A percentile compares a stretch with the other conserved stretches of the same genome.
phyloP scores from a whole-genome alignment of 805 yeast genomes.

The Starmerella bombicola region DNA sequence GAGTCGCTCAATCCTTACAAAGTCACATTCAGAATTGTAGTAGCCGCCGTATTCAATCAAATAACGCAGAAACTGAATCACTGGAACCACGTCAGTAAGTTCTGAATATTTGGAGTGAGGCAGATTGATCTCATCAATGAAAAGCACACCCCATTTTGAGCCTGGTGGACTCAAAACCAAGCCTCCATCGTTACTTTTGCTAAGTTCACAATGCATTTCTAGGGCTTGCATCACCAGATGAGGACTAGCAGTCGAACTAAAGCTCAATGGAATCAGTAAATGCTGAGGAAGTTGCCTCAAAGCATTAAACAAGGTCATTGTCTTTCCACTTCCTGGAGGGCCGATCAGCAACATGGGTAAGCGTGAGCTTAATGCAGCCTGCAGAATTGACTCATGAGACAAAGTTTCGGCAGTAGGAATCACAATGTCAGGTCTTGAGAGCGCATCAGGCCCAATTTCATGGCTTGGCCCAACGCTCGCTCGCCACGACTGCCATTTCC shows the following conservation, averaged over 20 bases:
- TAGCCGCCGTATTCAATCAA: conserved; percentile 63
- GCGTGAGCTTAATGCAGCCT: conserved; percentile 43
- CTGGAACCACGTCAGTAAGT: conserved; percentile 57
- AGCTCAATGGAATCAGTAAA: conserved; percentile 58
- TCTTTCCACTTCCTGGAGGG: conserved; percentile 95
- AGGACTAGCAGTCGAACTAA: conserved; percentile 70
- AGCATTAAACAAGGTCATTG: conserved; percentile 72
- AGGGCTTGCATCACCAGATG: conserved; percentile 46
- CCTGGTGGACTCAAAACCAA: conserved; percentile 45
- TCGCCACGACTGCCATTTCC: conserved; percentile 37
- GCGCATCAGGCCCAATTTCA: conserved; percentile 46
- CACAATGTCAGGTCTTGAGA: conserved; percentile 49
- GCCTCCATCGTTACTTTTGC: conserved; percentile 39
- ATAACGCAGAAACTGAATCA: conserved; percentile 61
- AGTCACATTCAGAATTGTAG: conserved; percentile 45
- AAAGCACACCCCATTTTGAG: conserved; percentile 65
- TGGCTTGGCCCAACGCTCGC: conserved; percentile 9
- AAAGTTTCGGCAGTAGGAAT: conserved; percentile 71
- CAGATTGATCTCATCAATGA: conserved; percentile 84
- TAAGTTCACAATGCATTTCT: conserved; percentile 60
- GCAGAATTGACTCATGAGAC: conserved; percentile 50
- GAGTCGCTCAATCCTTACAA: conserved; percentile 54
- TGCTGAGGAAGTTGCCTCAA: conserved; percentile 43
- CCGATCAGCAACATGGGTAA: conserved; percentile 69
- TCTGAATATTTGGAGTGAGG: conserved; percentile 46